Evolutionary conservation across 257 asterid genomes (phyloP), one percentile per base, ranked within the genome.

Genomic region (Nicotiana obtusifolia): DNA sequence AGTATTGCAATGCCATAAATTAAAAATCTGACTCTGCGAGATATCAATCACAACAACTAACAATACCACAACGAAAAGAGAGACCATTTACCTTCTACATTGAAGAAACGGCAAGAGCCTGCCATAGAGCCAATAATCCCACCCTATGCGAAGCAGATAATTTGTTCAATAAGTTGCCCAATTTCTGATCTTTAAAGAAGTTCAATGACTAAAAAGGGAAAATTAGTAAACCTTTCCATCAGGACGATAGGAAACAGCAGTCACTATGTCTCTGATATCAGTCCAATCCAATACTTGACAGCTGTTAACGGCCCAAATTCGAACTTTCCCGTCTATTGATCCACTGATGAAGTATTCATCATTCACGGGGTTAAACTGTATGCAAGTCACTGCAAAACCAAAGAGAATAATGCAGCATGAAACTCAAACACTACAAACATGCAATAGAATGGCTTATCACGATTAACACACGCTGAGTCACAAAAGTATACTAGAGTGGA

Each of bases 321-420:
- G 97, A 79, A 93, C 90, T 87, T 96, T 96, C 65, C 99, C 98
- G 69, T 96, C 99, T 77, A 96, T 91, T 30, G 99, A 94, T 60
- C 99, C 98, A 84, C 97, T 96, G 85, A 96, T 78, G 90, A 96
- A 96, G 87, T 84, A 89, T 84, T 93, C 93, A 83, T 93, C 89
- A 33, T 90, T 87, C 85, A 86, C 84, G 0, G 98, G 98, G 83
- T 92, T 91, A 85, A 94, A 94, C 76, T 93, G 97, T 84, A 88
- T 78, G 87, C 97, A 90, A 52, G 99, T 93, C 87, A 95, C 99
- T 95, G 94, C 92, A 90, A 76, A 81, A 81, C 30, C 65, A 60
- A 33, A 76, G 80, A 41, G 60, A 83, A 56, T 44, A 81, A 30
- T 47, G n/a, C 84, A 44, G 2, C 49, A 15, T 54, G 47, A 49